phyloP scores from a whole-genome alignment of 768 basidiomycete genomes.

The Lentinula guzmanii region DNA sequence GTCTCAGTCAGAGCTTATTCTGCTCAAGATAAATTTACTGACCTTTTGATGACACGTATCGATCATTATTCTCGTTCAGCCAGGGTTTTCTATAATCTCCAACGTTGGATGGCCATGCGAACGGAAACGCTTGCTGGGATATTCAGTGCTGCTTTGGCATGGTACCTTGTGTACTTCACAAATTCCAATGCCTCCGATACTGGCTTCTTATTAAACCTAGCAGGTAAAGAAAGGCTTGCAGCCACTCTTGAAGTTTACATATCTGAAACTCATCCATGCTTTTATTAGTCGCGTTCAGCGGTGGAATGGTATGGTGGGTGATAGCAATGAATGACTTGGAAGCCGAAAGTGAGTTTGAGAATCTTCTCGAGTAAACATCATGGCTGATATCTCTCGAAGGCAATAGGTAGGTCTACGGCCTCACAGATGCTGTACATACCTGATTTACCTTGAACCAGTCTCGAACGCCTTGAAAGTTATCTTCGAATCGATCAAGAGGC shows the following conservation, averaged over 20 bases:
- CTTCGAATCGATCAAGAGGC: slow-evolving; percentile 45
- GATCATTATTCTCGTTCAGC: slow-evolving; percentile 30
- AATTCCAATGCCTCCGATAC: slow-evolving; percentile 21
- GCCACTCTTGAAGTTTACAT: background rate
- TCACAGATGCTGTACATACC: background rate
- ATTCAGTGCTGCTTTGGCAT: slow-evolving; percentile 34
- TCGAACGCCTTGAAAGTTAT: slow-evolving; percentile 38
- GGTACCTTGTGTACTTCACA: slow-evolving; percentile 27
- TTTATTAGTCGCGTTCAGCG: slow-evolving; percentile 11
- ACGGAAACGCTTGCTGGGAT: slow-evolving; percentile 37
- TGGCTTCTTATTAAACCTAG: slow-evolving; percentile 35
- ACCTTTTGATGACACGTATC: slow-evolving; percentile 27
- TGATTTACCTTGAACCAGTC: background rate
- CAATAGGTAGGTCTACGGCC: slow-evolving; percentile 3
- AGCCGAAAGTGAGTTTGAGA: slow-evolving; percentile 7
- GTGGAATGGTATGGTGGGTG: slow-evolving; percentile 15
- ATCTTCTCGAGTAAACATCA: background rate
- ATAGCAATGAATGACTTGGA: slow-evolving; percentile 19
- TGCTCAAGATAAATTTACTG: slow-evolving; percentile 28
- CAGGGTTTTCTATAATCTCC: slow-evolving; percentile 28
- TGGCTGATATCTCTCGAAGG: background rate
- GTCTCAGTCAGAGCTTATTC: slow-evolving; percentile 35
- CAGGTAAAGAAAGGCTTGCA: slow-evolving; percentile 18
- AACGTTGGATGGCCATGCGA: slow-evolving; percentile 25
- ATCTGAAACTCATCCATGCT: background rate